Conservation (phyloP, 2,329 filamentous ascomycete species). For the Xylariaceae sp. region DNA sequence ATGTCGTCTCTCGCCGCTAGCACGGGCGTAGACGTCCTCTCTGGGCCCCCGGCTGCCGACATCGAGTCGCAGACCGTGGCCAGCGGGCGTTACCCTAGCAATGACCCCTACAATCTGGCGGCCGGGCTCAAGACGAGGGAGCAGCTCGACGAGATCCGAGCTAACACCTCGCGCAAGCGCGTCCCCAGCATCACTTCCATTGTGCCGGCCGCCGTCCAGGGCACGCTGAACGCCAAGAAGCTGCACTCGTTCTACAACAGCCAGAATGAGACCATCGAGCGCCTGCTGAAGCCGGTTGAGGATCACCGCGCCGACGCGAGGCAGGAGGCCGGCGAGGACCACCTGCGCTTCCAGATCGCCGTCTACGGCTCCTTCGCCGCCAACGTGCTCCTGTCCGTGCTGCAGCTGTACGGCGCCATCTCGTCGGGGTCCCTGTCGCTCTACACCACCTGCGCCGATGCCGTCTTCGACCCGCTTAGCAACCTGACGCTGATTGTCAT, state of each 20-base stretch:
- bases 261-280: conserved; percentile 91
- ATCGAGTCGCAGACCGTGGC: conserved; percentile 35
- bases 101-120: conserved; percentile 76
- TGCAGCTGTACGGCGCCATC: conserved; percentile 86
- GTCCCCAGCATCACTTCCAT: conserved; percentile 1
- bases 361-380: conserved; percentile 65
- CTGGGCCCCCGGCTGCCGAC: conserved; percentile 29
- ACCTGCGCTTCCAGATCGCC: conserved; percentile 64
- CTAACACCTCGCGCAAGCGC: conserved; percentile 74
- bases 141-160: conserved; percentile 70
- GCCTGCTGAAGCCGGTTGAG: conserved; percentile 84
- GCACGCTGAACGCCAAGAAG: conserved; percentile 37
- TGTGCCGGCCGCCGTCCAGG: conserved; percentile 1
- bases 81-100: conserved; percentile 40
- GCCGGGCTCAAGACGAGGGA: conserved; percentile 67
- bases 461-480: conserved; percentile 85
- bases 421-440: conserved; percentile 86
- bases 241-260: conserved; percentile 77
- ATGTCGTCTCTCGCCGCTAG: no score
- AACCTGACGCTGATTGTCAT: conserved; percentile 83
- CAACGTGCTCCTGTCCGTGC: conserved; percentile 67
- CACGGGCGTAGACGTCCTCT: no score
- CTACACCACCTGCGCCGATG: conserved; percentile 96
- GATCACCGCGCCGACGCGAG: conserved; percentile 78
- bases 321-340: conserved; percentile 73